Percentiles rank a stretch among this genome's conserved stretches.
phyloP scores from a whole-genome alignment of 306 rosid species.

The Casuarina cunninghamiana region DNA sequence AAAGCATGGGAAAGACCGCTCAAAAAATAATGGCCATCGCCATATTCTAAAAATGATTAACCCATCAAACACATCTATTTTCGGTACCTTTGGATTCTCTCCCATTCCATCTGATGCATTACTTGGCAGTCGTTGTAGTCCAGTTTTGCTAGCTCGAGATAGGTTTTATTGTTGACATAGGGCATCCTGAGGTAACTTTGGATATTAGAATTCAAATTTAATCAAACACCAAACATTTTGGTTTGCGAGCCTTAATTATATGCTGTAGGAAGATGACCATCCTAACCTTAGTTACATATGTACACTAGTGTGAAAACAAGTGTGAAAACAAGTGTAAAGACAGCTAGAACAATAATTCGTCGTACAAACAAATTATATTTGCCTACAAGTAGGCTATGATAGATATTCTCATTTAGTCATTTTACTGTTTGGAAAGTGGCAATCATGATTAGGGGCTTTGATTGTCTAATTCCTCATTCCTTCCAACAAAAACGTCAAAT shows the following conservation, averaged over 20 bases:
- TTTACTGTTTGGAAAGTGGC: too few relatives aligned
- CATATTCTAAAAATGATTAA: too few relatives aligned
- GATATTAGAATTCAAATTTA: neutral
- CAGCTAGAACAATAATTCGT: neutral
- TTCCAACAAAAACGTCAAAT: too few relatives aligned
- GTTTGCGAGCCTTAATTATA: neutral
- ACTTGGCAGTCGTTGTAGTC: conserved; percentile 87
- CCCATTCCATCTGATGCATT: conserved; percentile 75
- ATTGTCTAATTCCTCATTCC: too few relatives aligned
- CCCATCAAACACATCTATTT: neutral
- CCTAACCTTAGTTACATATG: neutral
- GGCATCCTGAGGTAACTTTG: conserved; percentile 56
- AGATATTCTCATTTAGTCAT: too few relatives aligned
- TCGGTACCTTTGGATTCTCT: conserved; percentile 59
- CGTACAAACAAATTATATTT: too few relatives aligned
- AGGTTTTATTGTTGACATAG: conserved; percentile 62
- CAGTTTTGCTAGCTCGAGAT: conserved; percentile 78
- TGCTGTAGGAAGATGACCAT: neutral
- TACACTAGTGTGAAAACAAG: neutral
- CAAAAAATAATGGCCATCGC: too few relatives aligned
- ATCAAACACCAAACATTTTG: neutral
- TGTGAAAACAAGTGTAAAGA: neutral
- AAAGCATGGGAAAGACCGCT: neutral
- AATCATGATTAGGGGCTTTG: too few relatives aligned
- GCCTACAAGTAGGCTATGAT: too few relatives aligned